Evolutionary conservation across 2,329 filamentous ascomycete genomes (phyloP).

Genomic region (Didymella glomerata): DNA sequence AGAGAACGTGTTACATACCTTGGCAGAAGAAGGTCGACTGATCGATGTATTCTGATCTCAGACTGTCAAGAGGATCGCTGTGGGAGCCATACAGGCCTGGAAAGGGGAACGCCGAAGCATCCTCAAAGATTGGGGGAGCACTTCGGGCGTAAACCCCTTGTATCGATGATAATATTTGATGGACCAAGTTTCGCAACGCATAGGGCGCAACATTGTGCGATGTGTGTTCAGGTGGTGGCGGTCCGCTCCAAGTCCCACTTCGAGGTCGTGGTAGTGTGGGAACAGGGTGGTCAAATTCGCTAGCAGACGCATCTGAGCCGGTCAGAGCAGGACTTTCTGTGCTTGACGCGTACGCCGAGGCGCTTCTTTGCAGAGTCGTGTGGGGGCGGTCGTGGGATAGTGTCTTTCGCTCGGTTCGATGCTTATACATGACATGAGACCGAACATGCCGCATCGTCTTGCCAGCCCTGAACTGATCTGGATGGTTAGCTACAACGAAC

Average conservation of each 20-base stretch:
- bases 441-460: conserved; percentile 47
- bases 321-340: conserved; percentile 36
- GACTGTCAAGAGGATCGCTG: conserved; percentile 30
- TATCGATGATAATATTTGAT: conserved; percentile 14
- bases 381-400: conserved; percentile 13
- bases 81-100: conserved; percentile 2
- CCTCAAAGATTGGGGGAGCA: conserved; percentile 33
- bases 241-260: conserved; percentile 11
- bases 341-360: conserved; percentile 21
- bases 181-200: background rate
- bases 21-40: conserved; percentile 32
- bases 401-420: conserved; percentile 32
- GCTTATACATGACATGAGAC: conserved; percentile 51
- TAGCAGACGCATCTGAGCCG: conserved; percentile 23
- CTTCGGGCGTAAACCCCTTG: conserved; percentile 34
- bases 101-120: conserved; percentile 39
- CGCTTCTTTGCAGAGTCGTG: conserved; percentile 16
- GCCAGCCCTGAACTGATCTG: conserved; percentile 44
- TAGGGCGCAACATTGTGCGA: background rate
- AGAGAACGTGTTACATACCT: conserved; percentile 21
- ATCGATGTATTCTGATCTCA: conserved; percentile 39
- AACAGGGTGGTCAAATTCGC: background rate
- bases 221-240: background rate
- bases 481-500: conserved; percentile 47
- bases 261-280: conserved; percentile 2